Base-by-base conservation (phyloP, 169 alveolate genomes). In the Eimeria maxima region DNA sequence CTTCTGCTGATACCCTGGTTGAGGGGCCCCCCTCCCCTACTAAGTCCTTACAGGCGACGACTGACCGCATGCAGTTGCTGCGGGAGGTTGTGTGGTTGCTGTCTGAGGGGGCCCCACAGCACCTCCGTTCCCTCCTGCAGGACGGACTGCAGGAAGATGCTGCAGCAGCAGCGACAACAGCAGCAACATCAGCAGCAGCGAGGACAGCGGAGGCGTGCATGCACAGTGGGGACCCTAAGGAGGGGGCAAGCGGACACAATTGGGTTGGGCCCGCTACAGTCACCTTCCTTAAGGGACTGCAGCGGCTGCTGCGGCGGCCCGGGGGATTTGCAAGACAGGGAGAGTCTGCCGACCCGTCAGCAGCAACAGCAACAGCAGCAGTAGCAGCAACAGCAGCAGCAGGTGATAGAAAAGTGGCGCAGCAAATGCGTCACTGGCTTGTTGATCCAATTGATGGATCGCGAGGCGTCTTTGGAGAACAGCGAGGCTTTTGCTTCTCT, bases 21-120 rank as follows among this genome's bases (percentile, higher is more conserved):
- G 27, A 11, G 73, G 91, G 74, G 24, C 38, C 73, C 27, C 91
- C 91, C 33, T 10, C 63, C 50, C 45, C 50, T 22, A 53, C 76
- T 5, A 47, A 16, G 22, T n/a, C n/a, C 22, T 74, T 83, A 10
- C 57, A 22, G 38, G 53, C 71, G 22, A 27, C 10, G 42, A 57
- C 29, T 18, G 44, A 33, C 27, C 55, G 50, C 53, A 22, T 38
- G 74, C 74, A 29, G 38, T 53, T 83, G 45, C 91, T 83, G 50
- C 71, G 74, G 50, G 91, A 83, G 74, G 91, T 83, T 38, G 76
- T 83, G 13, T 83, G 91, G 91, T 74, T 83, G n/a, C 91, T 83
- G 74, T n/a, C 76, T 0, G 74, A 83, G 50, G 76, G 71, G 50
- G 71, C 91, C 53, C 91, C 91, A 53, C 91, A 83, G 53, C 76